Base-by-base conservation (phyloP, 1,139 yeast genomes). In the Geotrichum europaeum region DNA sequence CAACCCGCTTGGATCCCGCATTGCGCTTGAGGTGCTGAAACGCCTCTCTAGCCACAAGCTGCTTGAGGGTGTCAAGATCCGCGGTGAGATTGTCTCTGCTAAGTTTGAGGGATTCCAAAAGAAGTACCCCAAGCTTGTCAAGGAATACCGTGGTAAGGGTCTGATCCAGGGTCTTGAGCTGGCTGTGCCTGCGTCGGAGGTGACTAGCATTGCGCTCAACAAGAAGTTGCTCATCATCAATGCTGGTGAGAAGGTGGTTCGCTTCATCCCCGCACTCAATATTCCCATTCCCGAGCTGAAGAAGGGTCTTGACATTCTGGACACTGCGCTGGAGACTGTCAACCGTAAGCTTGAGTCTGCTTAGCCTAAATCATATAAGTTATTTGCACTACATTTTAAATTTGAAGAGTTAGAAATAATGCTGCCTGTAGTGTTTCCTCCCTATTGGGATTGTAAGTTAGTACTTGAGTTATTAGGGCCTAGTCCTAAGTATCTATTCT, bases 231-330 rank as follows among this genome's bases (percentile, higher is more conserved):
- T 94, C 65, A 82, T 91, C 34, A 88, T 94, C 62, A 87, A 96
- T 52, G 96, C 97, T 15, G 99, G 98, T 58, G 85, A 86, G 70
- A 91, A 91, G 71, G 94, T 95, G 5, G 77, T 94, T 57, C 83
- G 99, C 75, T 79, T 94, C 64, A 95, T 94, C 25, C 99, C 99
- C 25, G 96, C 99, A 3, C 80, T 94, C 72, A 91, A 88, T 67
- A 90, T 91, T 64, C 87, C 85, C 36, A 84, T 86, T 60, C 85
- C 83, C 32, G 82, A 81, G 53, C 83, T 90, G 57, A 79, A 79
- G 51, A 82, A 83, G 66, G 99, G 98, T 28, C 75, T 92, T 61
- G 56, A 43, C 9, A 54, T 61, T n/a, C 49, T 61, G 43, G 53
- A 58, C 43, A 25, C 54, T 13, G 61, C 57, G n/a, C 40, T 51